Base-by-base conservation (phyloP, 495 filamentous ascomycete species). In the Tuber microsphaerosporum region DNA sequence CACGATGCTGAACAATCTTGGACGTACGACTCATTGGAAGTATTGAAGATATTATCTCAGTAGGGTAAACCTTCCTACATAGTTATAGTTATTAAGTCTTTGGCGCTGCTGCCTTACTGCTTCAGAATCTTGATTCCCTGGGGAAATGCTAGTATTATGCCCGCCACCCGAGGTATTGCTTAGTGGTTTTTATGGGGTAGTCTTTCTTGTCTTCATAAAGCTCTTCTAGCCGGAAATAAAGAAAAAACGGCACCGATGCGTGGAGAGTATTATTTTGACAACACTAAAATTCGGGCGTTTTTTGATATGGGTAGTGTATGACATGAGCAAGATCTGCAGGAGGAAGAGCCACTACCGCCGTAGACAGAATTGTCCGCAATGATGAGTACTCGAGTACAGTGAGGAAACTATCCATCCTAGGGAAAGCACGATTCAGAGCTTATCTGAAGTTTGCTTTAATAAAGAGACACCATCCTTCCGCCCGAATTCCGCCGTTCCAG, bases 321-420 rank as follows among this genome's bases (percentile, higher is more conserved):
- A 70, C 69, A 45, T 77, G 74, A 77, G 70, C 48, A 75, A 77
- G 76, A 77, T 75, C 75, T 75, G 46, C 76, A 61, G 74, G 41
- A 72, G 75, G 75, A 69, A 69, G 70, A 71, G 37, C 45, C 41
- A 70, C 69, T 51, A 75, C 71, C 37, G 12, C 56, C 26, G 48
- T 12, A 68, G 76, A 69, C 72, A 20, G 76, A 73, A 69, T 72
- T 75, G 51, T 48, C 74, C 42, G 2, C 56, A 43, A 42, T 39
- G 34, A 48, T 31, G 68, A 69, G 51, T 41, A 31, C 43, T 20
- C 42, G 31, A 68, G 31, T 48, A 44, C 34, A 37, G 34, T 37
- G 37, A 70, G 39, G 19, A 8, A 22, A 45, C 3, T 65, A 65
- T 31, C 26, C 56, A 31, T 65, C n/a, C 56, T 17, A 3, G 26